Evolutionary conservation across 2,329 filamentous ascomycete genomes (phyloP), one percentile per base, ranked within the genome.

Genomic region (Endoconidiophora polonica): DNA sequence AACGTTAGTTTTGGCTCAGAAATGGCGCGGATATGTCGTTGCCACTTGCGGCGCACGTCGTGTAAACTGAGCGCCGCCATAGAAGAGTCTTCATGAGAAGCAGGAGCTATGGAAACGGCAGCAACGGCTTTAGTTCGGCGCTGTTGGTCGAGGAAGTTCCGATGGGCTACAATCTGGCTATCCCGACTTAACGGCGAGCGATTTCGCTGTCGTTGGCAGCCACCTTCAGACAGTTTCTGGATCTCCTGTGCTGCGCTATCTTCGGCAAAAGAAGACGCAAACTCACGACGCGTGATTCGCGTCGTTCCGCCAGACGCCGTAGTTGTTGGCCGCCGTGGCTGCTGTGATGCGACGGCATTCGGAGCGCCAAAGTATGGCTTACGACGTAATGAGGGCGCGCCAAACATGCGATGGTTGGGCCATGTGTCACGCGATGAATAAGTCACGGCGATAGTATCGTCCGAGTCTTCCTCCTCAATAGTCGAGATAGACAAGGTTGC

Each of bases 401-500:
- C 29, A 7, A n/a, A 26, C n/a, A 14, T 40, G 22, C 37, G 38
- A 23, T 49, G 44, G 38, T 46, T 46, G 24, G 51, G 51, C 51
- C 51, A 53, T 26, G 51, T 53, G 29, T 53, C 51, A 3, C 48
- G 46, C 22, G 37, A 46, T 23, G 51, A 38, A 22, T 29, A 20
- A 18, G 18, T 10, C 9, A 48, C 51, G 12, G 48, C 51, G 43
- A 53, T 49, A 14, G 51, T 53, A 49, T 53, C 51, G 44, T 53
- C 51, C 7, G 51, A 53, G 47, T 49, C 38, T 44, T 53, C 51
- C 37, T 53, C 46, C 37, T 53, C 51, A 33, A 53, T 53, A 14
- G 51, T 53, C 9, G 46, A 53, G 23, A 53, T 53, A 14, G 46
- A 49, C 18, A 43, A 29, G 5, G 42, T 53, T 5, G 23, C 47